phyloP scores from a whole-genome alignment of 2,329 filamentous ascomycete genomes.

The Phialophora expanda region DNA sequence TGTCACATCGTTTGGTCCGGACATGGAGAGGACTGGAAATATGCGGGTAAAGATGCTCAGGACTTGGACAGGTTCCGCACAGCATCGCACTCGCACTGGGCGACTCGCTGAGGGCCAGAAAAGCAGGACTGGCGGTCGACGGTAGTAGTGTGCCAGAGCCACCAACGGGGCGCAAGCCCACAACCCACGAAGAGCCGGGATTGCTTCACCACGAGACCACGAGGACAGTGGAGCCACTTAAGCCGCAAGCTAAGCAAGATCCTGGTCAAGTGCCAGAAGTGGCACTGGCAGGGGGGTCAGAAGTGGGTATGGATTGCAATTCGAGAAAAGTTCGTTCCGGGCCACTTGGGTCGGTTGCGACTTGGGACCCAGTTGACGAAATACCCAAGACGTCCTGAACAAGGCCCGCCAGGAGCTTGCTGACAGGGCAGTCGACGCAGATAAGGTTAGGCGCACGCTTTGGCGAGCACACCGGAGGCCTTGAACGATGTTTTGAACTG shows the following conservation, averaged over 20 bases:
- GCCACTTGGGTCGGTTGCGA: conserved; percentile 24
- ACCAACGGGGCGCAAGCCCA: conserved; percentile 30
- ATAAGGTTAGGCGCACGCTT: conserved; percentile 31
- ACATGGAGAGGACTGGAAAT: conserved; percentile 33
- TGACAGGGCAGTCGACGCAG: conserved; percentile 27
- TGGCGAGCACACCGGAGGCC: conserved; percentile 28
- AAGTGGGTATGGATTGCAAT: conserved; percentile 33
- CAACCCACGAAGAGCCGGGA: conserved; percentile 36
- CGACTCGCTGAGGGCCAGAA: conserved; percentile 21
- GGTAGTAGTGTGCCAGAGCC: conserved; percentile 29
- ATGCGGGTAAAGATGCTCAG: conserved; percentile 33
- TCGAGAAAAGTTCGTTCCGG: conserved; percentile 34
- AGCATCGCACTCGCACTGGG: conserved; percentile 28
- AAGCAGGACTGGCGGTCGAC: conserved; percentile 34
- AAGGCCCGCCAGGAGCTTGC: conserved; percentile 30
- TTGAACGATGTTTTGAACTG: conserved; percentile 13
- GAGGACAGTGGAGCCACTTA: conserved; percentile 35
- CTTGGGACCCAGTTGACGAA: conserved; percentile 2
- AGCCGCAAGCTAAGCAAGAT: conserved; percentile 31
- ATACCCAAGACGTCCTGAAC: conserved; percentile 8
- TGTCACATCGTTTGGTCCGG: conserved; percentile 31
- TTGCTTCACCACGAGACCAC: conserved; percentile 37
- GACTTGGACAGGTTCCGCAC: conserved; percentile 33
- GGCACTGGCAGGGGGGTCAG: conserved; percentile 29
- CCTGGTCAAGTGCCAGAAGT: conserved; percentile 22